Evolutionary conservation across 73 alveolate genomes (phyloP), one percentile per base, ranked within the genome.

Genomic region (Paramecium sexaurelia): DNA sequence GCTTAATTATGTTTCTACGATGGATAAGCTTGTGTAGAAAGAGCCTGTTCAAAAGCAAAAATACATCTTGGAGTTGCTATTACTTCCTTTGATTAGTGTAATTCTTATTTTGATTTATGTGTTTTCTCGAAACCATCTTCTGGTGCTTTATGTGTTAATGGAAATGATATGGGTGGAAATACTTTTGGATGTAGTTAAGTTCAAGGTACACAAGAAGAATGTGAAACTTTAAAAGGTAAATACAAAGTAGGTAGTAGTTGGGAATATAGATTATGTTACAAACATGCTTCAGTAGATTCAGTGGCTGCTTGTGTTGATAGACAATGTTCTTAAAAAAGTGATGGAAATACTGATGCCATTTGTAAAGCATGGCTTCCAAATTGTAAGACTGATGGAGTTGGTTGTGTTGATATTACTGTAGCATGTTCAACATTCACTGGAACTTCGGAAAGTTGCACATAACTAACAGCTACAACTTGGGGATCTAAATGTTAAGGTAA

Each of bases 331-430:
- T 33, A 15, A 35, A 33, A 71, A 13, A 0, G 33, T 3, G 67
- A 51, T 71, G 90, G 90, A 40, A 43, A 56, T 7, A 78, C 68
- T 11, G 73, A 39, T 78, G 90, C 32, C 2, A 19, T 24, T 3
- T 78, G 90, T 20, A 33, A 73, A 37, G 87, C 87, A 36, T 78
- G 90, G 90, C 45, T 39, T 22, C 39, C 90, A n/a, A 43, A 22
- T 39, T 78, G 90, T 26, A 78, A 78, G 41, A 40, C 68, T 78
- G 19, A 45, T 41, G 75, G 68, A 40, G n/a, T 6, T 2, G 19
- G 41, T 22, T 39, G 73, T 61, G 55, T 41, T 5, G 35, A 39
- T 26, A 22, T 29, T 0, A 11, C 90, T 3, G 7, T 75, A 40
- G 47, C 90, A 3, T 39, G 73, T 10, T 24, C 90, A 13, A 4